A percentile compares a stretch with the other conserved stretches of the same genome.
phyloP scores from a whole-genome alignment of 2,329 filamentous ascomycete genomes.

The Colletotrichum salicis region DNA sequence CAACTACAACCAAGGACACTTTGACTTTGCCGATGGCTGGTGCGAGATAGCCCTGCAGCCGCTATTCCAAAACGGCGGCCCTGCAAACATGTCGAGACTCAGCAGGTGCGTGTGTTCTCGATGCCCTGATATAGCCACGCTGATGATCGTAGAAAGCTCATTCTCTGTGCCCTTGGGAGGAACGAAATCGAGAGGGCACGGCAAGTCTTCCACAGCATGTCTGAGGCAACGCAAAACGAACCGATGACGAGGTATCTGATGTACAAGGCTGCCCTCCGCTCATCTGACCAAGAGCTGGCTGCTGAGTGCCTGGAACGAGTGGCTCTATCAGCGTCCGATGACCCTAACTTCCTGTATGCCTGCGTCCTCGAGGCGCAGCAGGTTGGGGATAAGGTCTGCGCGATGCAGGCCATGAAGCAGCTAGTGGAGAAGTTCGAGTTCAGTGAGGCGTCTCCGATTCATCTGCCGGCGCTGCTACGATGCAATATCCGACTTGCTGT shows the following conservation, averaged over 20 bases:
- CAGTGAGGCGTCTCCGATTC: constrained; percentile 38
- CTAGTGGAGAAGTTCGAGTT: constrained; percentile 43
- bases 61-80: constrained; percentile 73
- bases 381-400: constrained; percentile 68
- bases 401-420: constrained; percentile 52
- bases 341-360: constrained; percentile 77
- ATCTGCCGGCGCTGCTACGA: constrained; percentile 51
- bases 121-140: not conserved
- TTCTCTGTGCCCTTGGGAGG: constrained; percentile 73
- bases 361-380: constrained; percentile 82
- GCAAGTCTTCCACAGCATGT: constrained; percentile 68
- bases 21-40: constrained; percentile 72
- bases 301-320: constrained; percentile 72
- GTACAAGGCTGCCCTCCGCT: constrained; percentile 76
- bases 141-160: constrained; percentile 69
- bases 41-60: constrained; percentile 75
- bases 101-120: constrained; percentile 60
- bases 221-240: constrained; percentile 66
- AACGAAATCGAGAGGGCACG: constrained; percentile 65
- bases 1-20: constrained; percentile 62
- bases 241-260: constrained; percentile 77
- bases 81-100: constrained; percentile 75
- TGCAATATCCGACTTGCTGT: constrained; percentile 65
- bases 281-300: constrained; percentile 67
- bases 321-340: constrained; percentile 60